Evolutionary conservation across 169 alveolate genomes (phyloP).

Genomic region (Eimeria acervulina): DNA sequence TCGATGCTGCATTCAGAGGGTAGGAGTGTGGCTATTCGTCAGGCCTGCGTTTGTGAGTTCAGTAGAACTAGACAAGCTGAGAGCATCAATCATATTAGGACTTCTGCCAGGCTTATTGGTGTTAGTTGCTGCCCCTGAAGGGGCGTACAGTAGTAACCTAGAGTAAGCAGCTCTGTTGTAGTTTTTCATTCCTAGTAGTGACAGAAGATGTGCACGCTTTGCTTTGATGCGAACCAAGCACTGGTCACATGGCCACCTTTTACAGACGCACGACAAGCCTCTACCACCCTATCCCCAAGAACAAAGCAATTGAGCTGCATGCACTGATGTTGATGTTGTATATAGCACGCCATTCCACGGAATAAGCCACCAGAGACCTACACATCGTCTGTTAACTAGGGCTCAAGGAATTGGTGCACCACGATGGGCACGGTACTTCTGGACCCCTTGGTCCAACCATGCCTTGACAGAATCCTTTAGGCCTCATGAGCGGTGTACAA

Average conservation of each 20-base stretch:
- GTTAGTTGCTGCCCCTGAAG: not conserved
- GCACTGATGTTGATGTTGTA: not conserved
- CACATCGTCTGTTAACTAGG: not conserved
- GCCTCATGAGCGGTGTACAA: not conserved
- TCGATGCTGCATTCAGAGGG: not conserved
- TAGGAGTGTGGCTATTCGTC: not conserved
- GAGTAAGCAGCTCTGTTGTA: not conserved
- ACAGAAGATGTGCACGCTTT: not conserved
- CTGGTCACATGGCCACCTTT: too few relatives aligned
- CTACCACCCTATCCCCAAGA: not conserved
- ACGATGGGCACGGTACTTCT: not conserved
- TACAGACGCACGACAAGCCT: too few relatives aligned
- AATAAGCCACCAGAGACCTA: not conserved
- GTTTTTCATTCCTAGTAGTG: not conserved
- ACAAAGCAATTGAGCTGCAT: not conserved
- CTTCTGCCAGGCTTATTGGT: not conserved
- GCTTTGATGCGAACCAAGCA: too few relatives aligned
- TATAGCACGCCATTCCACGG: not conserved
- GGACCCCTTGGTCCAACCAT: not conserved
- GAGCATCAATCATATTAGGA: too few relatives aligned
- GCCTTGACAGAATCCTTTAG: not conserved
- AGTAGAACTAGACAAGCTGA: not conserved
- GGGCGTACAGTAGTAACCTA: not conserved
- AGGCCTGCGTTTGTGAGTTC: not conserved
- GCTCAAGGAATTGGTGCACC: not conserved